Conservation (phyloP, 805 yeast genomes). For the Candida patagonica region DNA sequence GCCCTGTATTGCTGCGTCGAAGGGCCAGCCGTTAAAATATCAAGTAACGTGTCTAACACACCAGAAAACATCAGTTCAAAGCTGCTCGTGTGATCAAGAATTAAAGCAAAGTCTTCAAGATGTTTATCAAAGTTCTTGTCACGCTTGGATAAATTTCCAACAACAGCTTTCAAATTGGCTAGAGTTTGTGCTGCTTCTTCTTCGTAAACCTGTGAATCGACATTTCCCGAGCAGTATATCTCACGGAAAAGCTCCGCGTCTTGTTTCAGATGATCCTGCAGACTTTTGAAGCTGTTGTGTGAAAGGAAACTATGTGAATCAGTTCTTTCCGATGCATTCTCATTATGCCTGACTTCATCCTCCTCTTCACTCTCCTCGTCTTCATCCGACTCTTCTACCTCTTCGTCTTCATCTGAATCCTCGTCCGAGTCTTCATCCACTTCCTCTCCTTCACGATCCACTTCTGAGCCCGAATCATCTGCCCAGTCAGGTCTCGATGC, state of each 20-base stretch:
- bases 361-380: conserved; percentile 20
- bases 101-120: conserved; percentile 6
- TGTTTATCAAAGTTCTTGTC: conserved; percentile 5
- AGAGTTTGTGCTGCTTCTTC: conserved; percentile 21
- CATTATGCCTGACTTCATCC: conserved; percentile 19
- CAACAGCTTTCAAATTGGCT: conserved; percentile 16
- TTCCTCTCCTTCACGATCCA: conserved; percentile 20
- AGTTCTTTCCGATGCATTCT: conserved; percentile 15
- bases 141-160: conserved; percentile 20
- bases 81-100: conserved; percentile 5
- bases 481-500: conserved; percentile 19
- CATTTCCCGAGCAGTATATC: conserved; percentile 2
- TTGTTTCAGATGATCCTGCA: conserved; percentile 4
- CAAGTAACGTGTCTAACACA: conserved; percentile 37
- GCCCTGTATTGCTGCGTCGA: conserved; percentile 24
- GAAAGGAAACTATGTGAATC: neutral
- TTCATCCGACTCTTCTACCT: conserved; percentile 19
- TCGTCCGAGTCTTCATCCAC: conserved; percentile 20
- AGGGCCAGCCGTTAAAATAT: conserved; percentile 18
- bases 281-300: conserved; percentile 8
- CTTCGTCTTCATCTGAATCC: conserved; percentile 18
- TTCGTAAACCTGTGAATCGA: conserved; percentile 10
- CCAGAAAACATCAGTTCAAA: conserved; percentile 71
- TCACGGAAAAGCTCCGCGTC: conserved; percentile 7
- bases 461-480: conserved; percentile 24